Base-by-base conservation (phyloP, 345 rosid species). In the Sapria himalayana region DNA sequence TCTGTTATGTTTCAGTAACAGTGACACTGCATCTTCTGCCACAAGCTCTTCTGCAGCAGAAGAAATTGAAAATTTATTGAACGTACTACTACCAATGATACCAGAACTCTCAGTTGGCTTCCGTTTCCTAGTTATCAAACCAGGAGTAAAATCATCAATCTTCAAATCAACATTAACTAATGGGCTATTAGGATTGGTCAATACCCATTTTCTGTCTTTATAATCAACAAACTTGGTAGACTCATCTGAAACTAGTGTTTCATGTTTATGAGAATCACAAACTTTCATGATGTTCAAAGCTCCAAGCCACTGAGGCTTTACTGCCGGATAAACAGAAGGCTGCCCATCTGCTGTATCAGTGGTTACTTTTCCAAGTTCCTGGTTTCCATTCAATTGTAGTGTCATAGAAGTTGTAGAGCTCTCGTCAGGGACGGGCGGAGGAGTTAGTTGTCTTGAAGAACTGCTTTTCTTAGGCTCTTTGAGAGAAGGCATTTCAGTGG, bases 291-390 rank as follows among this genome's bases (percentile, higher is more conserved):
- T 58, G 52, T 71, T 67, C 19, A 79, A 65, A 24, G 95, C 86
- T 45, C 98, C 95, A 20, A 82, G 95, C 98, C 98, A 89, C 39
- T 79, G 95, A 34, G 93, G 92, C 67, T 82, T 76, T 17, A 37
- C 49, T 39, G 51, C 56, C 50, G 73, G 64, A 51, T 67, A 82
- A 13, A 58, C 69, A 47, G 56, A 19, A 22, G 63, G 43, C 54
- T 60, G 52, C 44, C 41, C 69, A 54, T 64, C 70, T 7, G 55
- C 44, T 31, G 60, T 43, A 41, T 71, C 73, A 32, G 18, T 27
- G 16, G 20, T 41, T 34, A 34, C 45, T 55, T 64, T 42, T 36
- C 51, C 65, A 50, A n/a, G 44, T 63, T 63, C 66, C 73, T 14
- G 70, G 44, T 20, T 42, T 44, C 54, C 45, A 41, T 33, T 36